Base-by-base conservation (phyloP, 2,329 filamentous ascomycete genomes). In the Diplocarpon rosae region DNA sequence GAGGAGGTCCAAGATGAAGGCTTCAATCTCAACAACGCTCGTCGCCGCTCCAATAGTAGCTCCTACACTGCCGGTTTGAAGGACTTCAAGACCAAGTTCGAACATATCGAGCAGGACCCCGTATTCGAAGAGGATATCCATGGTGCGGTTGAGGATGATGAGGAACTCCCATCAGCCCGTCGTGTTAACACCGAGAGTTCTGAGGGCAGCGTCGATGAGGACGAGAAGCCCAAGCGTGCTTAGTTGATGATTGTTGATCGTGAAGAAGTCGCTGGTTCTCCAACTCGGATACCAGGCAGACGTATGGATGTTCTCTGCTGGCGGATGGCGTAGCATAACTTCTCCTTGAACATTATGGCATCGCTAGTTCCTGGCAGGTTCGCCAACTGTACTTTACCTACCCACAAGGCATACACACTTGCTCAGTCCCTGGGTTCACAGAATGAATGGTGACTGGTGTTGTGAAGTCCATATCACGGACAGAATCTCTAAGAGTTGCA, bases 61-160 rank as follows among this genome's bases (percentile, higher is more conserved):
- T 80, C 75, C 59, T 75, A 83, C 57, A 80, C 78, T 44, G 75
- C 78, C 59, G 72, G 78, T 57, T 69, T 86, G 56, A 74, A 76
- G 49, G 78, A 89, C 63, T 86, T 95, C 70, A 93, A 92, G 75
- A 94, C 89, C 67, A 98, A 98, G 70, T 96, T 95, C 63, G 92
- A 98, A 67, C 72, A 85, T 56, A 75, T 87, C 62, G 92, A 96
- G 58, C 73, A 78, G 14, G 90, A 96, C 60, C 89, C 88, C 33
- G 85, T 94, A 60, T 95, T 95, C 56, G 88, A 96, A 64, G 89
- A 95, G 66, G 75, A 77, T 43, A 51, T 92, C 47, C 86, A 93
- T 60, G 87, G 85, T 27, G 73, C 80, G 14, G 58, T 16, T 14
- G 56, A 59, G 7, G 20, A 7, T 20, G 55, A 55, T 5, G 49